Percentiles rank a stretch among this genome's conserved stretches.
Conservation (phyloP, 1,139 yeast genomes). For the Candida sp. region DNA sequence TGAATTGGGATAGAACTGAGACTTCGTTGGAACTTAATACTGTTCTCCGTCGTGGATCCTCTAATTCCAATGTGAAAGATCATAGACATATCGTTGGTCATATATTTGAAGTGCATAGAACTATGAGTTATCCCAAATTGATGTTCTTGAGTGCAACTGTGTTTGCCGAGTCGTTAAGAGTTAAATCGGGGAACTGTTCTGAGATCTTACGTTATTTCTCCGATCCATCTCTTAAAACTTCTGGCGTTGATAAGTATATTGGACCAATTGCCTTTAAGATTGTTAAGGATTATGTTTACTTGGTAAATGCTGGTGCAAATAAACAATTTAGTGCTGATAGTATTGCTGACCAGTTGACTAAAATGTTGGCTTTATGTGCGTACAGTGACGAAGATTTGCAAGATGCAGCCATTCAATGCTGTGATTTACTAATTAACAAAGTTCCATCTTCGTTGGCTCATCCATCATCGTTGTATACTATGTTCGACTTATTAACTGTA, state of each 20-base stretch:
- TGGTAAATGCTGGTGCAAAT: conserved; percentile 44
- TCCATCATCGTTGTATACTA: conserved; percentile 65
- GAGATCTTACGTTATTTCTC: conserved; percentile 73
- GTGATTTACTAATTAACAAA: conserved; percentile 62
- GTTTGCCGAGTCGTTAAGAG: conserved; percentile 75
- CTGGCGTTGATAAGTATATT: conserved; percentile 72
- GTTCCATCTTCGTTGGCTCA: conserved; percentile 86
- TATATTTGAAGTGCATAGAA: conserved; percentile 47
- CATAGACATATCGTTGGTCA: conserved; percentile 62
- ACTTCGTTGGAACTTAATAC: conserved; percentile 91
- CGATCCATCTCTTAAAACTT: conserved; percentile 75
- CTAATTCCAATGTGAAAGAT: conserved; percentile 74
- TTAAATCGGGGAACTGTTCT: conserved; percentile 78
- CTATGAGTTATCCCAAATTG: conserved; percentile 72
- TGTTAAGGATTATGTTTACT: conserved; percentile 52
- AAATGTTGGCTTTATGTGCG: conserved; percentile 68
- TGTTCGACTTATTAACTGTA: conserved; percentile 76
- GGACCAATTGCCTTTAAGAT: conserved; percentile 62
- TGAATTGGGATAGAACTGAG: conserved; percentile 83
- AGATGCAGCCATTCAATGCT: conserved; percentile 75
- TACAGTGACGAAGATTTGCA: conserved; percentile 77
- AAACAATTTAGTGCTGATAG: conserved; percentile 52
- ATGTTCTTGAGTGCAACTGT: conserved; percentile 87
- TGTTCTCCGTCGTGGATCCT: conserved; percentile 85
- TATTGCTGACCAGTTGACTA: conserved; percentile 70